phyloP scores from a whole-genome alignment of 2,329 filamentous ascomycete species.

The Sarocladium brachiariae region DNA sequence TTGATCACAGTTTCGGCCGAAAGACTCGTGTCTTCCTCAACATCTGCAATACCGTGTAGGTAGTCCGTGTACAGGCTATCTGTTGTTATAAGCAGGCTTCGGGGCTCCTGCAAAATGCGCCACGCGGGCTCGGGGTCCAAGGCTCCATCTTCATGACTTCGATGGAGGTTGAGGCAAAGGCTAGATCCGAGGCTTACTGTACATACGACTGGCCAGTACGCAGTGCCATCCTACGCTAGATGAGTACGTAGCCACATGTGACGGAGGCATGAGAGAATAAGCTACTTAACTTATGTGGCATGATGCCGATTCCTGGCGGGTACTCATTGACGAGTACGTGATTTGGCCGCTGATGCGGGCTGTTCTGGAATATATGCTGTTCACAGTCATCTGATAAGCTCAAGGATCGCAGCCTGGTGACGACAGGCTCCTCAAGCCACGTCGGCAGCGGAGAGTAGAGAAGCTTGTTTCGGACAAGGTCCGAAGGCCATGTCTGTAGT shows the following conservation, averaged over 20 bases:
- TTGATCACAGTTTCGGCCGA: constrained; percentile 58
- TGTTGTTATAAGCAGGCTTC: constrained; percentile 71
- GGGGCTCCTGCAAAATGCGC: constrained; percentile 72
- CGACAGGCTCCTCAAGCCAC: constrained; percentile 67
- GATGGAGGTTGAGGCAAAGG: constrained; percentile 71
- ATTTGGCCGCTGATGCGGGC: constrained; percentile 73
- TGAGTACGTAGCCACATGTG: neutral
- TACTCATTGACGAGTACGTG: constrained; percentile 96
- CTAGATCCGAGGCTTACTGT: constrained; percentile 79
- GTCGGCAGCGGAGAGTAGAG: constrained; percentile 65
- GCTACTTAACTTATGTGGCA: constrained; percentile 68
- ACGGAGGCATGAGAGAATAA: neutral
- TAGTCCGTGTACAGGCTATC: constrained; percentile 61
- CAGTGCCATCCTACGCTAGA: constrained; percentile 58
- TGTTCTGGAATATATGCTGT: constrained; percentile 46
- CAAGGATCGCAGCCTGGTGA: constrained; percentile 52
- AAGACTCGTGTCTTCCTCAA: constrained; percentile 60
- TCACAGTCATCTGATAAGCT: constrained; percentile 25
- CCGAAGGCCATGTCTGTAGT: constrained; percentile 84
- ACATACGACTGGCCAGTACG: constrained; percentile 83
- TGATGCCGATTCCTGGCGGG: constrained; percentile 80
- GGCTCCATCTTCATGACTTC: constrained; percentile 54
- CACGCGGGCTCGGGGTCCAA: constrained; percentile 42
- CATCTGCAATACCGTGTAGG: constrained; percentile 67
- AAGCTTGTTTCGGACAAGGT: constrained; percentile 71